Evolutionary conservation across 345 rosid species (phyloP).

Genomic region (Litchi chinensis): DNA sequence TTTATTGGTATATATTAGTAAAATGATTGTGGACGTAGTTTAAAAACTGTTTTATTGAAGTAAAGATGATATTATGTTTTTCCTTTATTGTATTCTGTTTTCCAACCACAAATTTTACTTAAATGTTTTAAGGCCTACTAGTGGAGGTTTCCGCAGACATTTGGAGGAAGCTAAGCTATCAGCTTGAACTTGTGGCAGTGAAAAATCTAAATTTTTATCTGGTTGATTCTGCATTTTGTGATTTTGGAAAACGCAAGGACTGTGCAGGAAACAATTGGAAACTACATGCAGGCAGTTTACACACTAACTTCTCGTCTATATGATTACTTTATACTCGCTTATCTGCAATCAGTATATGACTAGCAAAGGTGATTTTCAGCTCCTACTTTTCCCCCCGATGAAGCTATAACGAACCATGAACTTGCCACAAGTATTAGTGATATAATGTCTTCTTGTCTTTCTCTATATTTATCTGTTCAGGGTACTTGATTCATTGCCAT

Average conservation of each 20-base stretch:
- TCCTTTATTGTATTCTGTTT: background rate
- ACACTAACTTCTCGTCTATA: background rate
- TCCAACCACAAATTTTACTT: background rate
- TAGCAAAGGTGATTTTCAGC: background rate
- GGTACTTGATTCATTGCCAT: background rate
- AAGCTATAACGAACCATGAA: background rate
- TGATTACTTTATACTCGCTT: background rate
- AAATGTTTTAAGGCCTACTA: conserved; percentile 34
- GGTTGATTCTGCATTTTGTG: background rate
- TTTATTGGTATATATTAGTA: background rate
- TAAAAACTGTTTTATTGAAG: background rate
- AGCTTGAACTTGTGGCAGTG: conserved; percentile 7
- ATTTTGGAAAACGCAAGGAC: background rate
- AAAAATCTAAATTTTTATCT: background rate
- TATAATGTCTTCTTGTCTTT: background rate
- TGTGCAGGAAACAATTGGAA: background rate
- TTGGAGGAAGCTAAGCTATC: conserved; percentile 24
- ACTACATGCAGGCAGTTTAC: no score
- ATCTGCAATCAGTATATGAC: background rate
- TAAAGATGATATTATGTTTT: background rate
- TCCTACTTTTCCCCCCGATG: background rate
- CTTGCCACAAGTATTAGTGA: background rate
- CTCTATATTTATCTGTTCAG: background rate
- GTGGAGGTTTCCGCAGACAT: conserved; percentile 26
- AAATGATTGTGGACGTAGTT: background rate